Evolutionary conservation across 2,329 filamentous ascomycete species (phyloP).

Genomic region (Camptophora hylomeconis): DNA sequence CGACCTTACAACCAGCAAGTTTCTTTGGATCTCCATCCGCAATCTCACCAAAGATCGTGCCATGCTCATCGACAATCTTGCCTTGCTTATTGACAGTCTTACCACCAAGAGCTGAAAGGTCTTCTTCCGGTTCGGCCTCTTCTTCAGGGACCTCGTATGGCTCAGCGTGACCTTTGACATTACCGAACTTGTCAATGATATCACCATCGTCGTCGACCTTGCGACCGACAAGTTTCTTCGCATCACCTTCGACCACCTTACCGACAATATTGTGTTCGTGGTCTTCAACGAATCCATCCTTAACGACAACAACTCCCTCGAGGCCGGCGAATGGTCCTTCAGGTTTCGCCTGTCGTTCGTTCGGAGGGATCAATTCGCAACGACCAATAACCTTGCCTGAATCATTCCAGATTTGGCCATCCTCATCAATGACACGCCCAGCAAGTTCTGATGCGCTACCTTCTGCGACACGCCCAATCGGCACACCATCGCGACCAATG

Average conservation of each 20-base stretch:
- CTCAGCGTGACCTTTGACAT: constrained; percentile 46
- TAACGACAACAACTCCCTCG: constrained; percentile 43
- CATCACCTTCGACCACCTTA: constrained; percentile 55
- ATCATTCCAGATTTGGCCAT: constrained; percentile 44
- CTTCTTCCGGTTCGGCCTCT: constrained; percentile 35
- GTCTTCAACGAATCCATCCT: constrained; percentile 54
- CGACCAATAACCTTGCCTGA: constrained; percentile 43
- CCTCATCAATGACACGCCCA: constrained; percentile 41
- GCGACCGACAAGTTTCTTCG: constrained; percentile 59
- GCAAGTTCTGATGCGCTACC: constrained; percentile 43
- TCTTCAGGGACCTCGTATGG: constrained; percentile 36
- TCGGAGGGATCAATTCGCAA: constrained; percentile 44
- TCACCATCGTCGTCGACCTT: constrained; percentile 71
- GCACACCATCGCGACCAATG: constrained; percentile 39
- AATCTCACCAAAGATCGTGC: constrained; percentile 45
- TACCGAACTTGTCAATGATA: constrained; percentile 62
- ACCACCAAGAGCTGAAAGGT: constrained; percentile 47
- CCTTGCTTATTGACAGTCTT: constrained; percentile 52
- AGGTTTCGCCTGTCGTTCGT: constrained; percentile 40
- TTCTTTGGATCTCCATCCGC: constrained; percentile 42
- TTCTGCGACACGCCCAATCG: constrained; percentile 43
- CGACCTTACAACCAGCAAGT: constrained; percentile 48
- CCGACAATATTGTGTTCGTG: constrained; percentile 66
- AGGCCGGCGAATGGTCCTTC: constrained; percentile 47
- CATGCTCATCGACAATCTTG: constrained; percentile 47